phyloP scores from a whole-genome alignment of 176 grass and related monocot genomes.

The Triticum monococcum region DNA sequence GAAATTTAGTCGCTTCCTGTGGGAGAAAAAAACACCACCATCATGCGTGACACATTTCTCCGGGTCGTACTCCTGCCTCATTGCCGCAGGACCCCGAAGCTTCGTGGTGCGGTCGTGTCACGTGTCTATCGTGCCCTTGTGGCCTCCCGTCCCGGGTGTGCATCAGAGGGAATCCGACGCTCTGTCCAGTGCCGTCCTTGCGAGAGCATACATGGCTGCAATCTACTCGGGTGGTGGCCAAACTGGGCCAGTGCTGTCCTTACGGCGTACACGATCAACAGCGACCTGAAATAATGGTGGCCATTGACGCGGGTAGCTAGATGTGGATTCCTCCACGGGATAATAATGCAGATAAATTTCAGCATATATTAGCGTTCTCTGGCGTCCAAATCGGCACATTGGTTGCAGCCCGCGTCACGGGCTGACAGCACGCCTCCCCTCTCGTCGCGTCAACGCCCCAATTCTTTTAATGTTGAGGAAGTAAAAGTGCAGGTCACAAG shows the following conservation, averaged over 20 bases:
- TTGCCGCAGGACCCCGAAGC: too few relatives aligned
- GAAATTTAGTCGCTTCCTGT: too few relatives aligned
- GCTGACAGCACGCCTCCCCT: background rate
- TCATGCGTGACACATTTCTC: too few relatives aligned
- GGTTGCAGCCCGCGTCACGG: background rate
- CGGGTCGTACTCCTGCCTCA: too few relatives aligned
- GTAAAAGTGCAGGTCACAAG: too few relatives aligned
- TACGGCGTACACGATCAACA: background rate
- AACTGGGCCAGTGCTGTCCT: background rate
- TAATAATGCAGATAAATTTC: background rate
- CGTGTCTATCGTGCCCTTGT: too few relatives aligned
- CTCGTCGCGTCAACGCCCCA: background rate
- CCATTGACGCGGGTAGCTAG: background rate
- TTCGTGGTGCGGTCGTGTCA: background rate
- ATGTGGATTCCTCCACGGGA: background rate
- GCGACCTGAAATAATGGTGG: background rate
- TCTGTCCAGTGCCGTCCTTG: background rate
- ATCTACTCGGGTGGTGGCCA: background rate
- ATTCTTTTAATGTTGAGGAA: background rate
- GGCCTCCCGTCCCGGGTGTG: background rate
- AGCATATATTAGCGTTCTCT: too few relatives aligned
- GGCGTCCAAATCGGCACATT: background rate
- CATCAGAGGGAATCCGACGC: background rate
- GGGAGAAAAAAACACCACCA: too few relatives aligned
- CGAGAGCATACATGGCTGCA: background rate